Conservation (phyloP, 805 yeast species). For the Saccharomyces cerevisiae region DNA sequence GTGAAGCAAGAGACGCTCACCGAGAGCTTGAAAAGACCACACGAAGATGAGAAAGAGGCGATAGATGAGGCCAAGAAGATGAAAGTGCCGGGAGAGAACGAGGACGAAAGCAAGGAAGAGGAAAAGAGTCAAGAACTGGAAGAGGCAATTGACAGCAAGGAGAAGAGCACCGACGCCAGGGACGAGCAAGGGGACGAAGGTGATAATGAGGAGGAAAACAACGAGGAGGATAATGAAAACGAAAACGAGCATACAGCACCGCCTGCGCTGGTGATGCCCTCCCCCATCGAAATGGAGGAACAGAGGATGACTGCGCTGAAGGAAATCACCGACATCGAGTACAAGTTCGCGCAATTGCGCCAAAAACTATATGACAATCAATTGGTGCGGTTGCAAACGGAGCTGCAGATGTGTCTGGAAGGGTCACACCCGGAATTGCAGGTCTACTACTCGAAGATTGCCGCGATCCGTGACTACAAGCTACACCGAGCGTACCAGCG, state of each 20-base stretch:
- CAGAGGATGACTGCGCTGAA: slow-evolving; percentile 34
- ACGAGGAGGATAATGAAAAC: slow-evolving; percentile 7
- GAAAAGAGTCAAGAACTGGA: background rate
- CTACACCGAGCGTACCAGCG: slow-evolving; percentile 41
- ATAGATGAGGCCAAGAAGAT: slow-evolving; percentile 8
- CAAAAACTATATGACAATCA: slow-evolving; percentile 83
- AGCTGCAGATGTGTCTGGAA: slow-evolving; percentile 73
- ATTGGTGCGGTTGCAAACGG: slow-evolving; percentile 66
- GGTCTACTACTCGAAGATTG: slow-evolving; percentile 60
- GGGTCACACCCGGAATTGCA: slow-evolving; percentile 90
- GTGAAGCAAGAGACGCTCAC: slow-evolving; percentile 14
- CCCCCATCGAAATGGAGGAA: slow-evolving; percentile 25
- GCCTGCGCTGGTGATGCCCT: slow-evolving; percentile 10
- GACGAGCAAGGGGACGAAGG: slow-evolving; percentile 7
- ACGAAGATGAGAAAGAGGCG: slow-evolving; percentile 15
- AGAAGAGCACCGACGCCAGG: background rate
- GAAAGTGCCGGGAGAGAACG: slow-evolving; percentile 4
- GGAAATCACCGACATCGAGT: slow-evolving; percentile 71
- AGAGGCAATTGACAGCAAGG: background rate
- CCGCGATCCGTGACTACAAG: slow-evolving; percentile 64
- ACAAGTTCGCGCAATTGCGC: slow-evolving; percentile 76
- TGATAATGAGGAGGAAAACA: slow-evolving; percentile 7
- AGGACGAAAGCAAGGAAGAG: slow-evolving; percentile 6
- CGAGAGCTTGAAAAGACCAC: slow-evolving; percentile 16
- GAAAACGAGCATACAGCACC: slow-evolving; percentile 5